Evolutionary conservation across 257 asterid genomes (phyloP).

Genomic region (Fraxinus americana): DNA sequence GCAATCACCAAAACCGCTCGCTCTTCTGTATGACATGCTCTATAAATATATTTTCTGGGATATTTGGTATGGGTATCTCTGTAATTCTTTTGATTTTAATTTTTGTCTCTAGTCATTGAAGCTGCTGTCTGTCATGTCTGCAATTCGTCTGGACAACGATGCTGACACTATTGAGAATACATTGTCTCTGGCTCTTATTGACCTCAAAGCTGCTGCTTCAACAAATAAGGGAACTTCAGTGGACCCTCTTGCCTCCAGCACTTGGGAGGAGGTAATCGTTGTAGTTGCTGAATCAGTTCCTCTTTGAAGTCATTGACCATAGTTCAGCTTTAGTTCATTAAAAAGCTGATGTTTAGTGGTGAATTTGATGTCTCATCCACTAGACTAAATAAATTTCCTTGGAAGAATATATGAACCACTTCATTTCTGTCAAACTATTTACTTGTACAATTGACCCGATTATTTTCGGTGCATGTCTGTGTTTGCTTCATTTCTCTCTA

Average conservation of each 20-base stretch:
- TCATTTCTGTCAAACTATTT: neutral
- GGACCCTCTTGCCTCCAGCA: constrained; percentile 89
- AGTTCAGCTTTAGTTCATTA: neutral
- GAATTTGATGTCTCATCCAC: neutral
- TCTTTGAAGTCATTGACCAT: neutral
- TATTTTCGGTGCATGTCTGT: neutral
- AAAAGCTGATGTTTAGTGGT: neutral
- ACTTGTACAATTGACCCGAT: neutral
- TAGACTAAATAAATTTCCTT: neutral
- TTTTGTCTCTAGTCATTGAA: constrained; percentile 64
- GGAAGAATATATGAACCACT: constrained; percentile 15
- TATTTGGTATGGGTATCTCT: constrained; percentile 13
- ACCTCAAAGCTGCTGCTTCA: constrained; percentile 57
- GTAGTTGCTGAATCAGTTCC: neutral
- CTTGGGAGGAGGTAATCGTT: constrained; percentile 76
- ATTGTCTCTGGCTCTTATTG: constrained; percentile 72
- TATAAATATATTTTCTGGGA: constrained; percentile 16
- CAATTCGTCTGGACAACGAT: constrained; percentile 72
- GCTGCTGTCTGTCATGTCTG: constrained; percentile 82
- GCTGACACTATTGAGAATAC: constrained; percentile 68
- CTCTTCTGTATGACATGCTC: constrained; percentile 55
- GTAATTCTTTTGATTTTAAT: constrained; percentile 15
- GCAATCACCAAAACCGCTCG: constrained; percentile 80
- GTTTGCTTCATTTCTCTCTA: neutral
- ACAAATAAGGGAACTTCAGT: constrained; percentile 52